A percentile compares a stretch with the other conserved stretches of the same genome.
Conservation (phyloP, 139 green algal genomes). For the Chara braunii region DNA sequence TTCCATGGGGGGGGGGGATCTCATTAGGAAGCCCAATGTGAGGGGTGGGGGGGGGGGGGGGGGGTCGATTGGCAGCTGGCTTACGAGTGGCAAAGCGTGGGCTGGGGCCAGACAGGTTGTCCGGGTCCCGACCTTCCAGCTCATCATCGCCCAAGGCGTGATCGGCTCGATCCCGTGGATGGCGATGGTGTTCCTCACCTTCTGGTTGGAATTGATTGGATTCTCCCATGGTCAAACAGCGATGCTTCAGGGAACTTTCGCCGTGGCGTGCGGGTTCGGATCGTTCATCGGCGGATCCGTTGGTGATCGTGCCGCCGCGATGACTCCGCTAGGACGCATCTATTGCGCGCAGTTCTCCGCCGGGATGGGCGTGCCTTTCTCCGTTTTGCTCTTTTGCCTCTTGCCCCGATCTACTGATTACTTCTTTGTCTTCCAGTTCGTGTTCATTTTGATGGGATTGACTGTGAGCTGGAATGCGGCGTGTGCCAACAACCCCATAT, state of each 20-base stretch:
- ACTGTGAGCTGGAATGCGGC: slow-evolving; percentile 4
- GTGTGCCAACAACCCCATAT: slow-evolving; percentile 32
- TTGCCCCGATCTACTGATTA: slow-evolving; percentile 8
- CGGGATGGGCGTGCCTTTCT: slow-evolving; percentile 21
- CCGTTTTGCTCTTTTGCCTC: slow-evolving; percentile 12
- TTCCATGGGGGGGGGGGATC: too few relatives aligned
- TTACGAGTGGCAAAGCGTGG: too few relatives aligned
- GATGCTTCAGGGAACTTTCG: slow-evolving; percentile 15
- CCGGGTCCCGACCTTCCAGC: slow-evolving; percentile 27
- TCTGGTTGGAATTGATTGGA: slow-evolving; percentile 36
- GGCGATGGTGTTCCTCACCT: slow-evolving; percentile 39
- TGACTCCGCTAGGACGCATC: slow-evolving; percentile 20
- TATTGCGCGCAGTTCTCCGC: slow-evolving; percentile 40
- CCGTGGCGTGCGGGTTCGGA: slow-evolving; percentile 14
- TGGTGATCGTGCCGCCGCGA: slow-evolving; percentile 21
- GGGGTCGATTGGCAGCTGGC: too few relatives aligned
- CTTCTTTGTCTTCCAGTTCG: neutral
- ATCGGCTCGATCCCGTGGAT: slow-evolving; percentile 32
- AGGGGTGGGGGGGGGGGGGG: too few relatives aligned
- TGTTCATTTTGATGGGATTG: slow-evolving; percentile 30
- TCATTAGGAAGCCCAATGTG: too few relatives aligned
- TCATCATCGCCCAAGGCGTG: slow-evolving; percentile 37
- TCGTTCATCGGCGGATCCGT: slow-evolving; percentile 32
- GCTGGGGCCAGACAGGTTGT: too few relatives aligned
- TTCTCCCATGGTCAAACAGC: slow-evolving; percentile 21